These are phyloP conservation scores for Petunia hybrid DNA, from an alignment of 305 asterid genomes.

Conservation along the genomic window DNA sequence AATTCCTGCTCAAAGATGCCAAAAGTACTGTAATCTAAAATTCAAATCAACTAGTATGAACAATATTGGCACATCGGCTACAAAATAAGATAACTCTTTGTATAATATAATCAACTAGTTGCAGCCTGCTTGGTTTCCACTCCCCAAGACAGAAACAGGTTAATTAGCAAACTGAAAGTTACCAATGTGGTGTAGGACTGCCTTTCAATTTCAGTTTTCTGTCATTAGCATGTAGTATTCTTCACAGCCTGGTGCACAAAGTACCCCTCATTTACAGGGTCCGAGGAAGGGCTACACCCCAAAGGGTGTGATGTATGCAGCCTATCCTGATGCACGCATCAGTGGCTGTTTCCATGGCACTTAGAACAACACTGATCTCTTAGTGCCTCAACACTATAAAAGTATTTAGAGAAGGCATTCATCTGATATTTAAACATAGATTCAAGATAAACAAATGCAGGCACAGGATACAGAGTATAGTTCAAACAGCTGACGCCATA, in stretches of 20 bases:
- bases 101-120: not conserved
- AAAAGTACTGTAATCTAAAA: not conserved
- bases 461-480: not conserved
- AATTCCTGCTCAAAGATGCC: slow-evolving; percentile 22
- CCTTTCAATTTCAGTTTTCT: not conserved
- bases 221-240: not conserved
- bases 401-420: not conserved
- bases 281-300: too few relatives aligned
- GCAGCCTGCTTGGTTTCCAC: not conserved
- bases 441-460: slow-evolving; percentile 9
- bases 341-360: not conserved
- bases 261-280: too few relatives aligned
- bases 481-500: not conserved
- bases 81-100: not conserved
- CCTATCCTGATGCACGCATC: too few relatives aligned
- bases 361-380: not conserved
- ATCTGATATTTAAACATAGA: not conserved
- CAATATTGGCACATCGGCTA: not conserved
- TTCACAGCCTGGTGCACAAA: too few relatives aligned
- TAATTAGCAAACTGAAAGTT: not conserved
- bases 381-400: not conserved
- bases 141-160: not conserved
- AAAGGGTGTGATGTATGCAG: too few relatives aligned
- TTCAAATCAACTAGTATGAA: not conserved
- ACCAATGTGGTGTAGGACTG: not conserved